Evolutionary conservation across 73 alveolate genomes (phyloP), one percentile per base, ranked within the genome.

Genomic region (Tetrahymena thermophila): DNA sequence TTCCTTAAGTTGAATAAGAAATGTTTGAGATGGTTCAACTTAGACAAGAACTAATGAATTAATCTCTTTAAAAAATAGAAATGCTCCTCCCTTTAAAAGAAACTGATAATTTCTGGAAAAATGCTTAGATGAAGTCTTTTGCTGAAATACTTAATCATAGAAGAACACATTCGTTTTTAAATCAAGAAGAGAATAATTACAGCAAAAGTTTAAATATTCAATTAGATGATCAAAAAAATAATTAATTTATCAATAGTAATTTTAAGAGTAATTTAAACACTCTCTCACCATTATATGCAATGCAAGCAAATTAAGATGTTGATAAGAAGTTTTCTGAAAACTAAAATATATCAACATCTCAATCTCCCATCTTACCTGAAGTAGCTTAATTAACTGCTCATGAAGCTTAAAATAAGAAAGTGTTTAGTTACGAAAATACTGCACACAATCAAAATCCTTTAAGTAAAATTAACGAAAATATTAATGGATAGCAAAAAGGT

Each of bases 1-100:
- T 95, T 38, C 97, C 97, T 13, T 56, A 85, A 28, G 93, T 85
- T 44, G 84, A 55, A 21, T 94, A 95, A 95, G 97, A 95, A 95
- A 95, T 95, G 89, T 71, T 71, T 71, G 89, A 71, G n/a, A 71
- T 71, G 89, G 89, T 71, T 1, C 31, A 71, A 25, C 37, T 28
- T 19, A 71, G 89, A 71, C 37, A 71, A 71, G 89, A 71, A n/a
- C 37, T 71, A 7, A 71, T 71, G 89, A 71, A 71, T n/a, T 25
- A 71, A 31, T 71, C 89, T 71, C 37, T 71, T 23, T 71, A 71
- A 31, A 71, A 71, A 71, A 71, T 71, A n/a, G 89, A 71, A 19
- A 71, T 71, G 89, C 31, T 71, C 37, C 37, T 71, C 17, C 40
- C 35, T 71, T 71, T 71, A 71, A 71, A 71, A 8, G 89, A 71